phyloP scores from a whole-genome alignment of 2,329 filamentous ascomycete genomes.

The Hypoxylon sp. region DNA sequence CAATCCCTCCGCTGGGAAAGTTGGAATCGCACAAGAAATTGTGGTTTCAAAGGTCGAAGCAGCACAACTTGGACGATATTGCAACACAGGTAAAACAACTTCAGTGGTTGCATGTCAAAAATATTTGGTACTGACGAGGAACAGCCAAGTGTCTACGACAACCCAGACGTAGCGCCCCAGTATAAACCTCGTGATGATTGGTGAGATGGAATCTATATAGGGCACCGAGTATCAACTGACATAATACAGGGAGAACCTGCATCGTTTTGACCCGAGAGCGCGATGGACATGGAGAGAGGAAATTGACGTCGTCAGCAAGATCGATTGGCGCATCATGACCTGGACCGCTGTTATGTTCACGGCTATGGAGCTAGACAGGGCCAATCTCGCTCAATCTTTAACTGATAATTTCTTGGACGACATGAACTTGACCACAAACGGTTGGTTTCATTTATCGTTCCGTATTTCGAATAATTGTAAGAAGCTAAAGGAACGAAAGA shows the following conservation, averaged over 20 bases:
- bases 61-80: conserved; percentile 45
- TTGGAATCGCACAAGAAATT: conserved; percentile 49
- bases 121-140: conserved; percentile 34
- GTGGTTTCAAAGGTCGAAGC: conserved; percentile 53
- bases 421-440: conserved; percentile 60
- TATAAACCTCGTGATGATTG: conserved; percentile 51
- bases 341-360: conserved; percentile 65
- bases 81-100: conserved; percentile 47
- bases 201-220: conserved; percentile 25
- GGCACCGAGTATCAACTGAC: not conserved
- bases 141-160: conserved; percentile 61
- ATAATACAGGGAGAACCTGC: conserved; percentile 50
- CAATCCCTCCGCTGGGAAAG: conserved; percentile 46
- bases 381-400: conserved; percentile 62
- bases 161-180: conserved; percentile 58
- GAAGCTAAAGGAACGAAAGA: conserved; percentile 47
- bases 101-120: not conserved
- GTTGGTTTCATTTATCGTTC: conserved; percentile 45
- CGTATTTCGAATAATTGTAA: too few relatives aligned
- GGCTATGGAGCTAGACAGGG: conserved; percentile 63
- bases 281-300: conserved; percentile 55
- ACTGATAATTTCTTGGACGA: conserved; percentile 63
- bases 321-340: conserved; percentile 58
- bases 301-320: conserved; percentile 48
- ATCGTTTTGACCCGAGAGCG: conserved; percentile 53